A percentile compares a stretch with the other conserved stretches of the same genome.
phyloP scores from a whole-genome alignment of 495 filamentous ascomycete genomes.

The Neurospora sp. region DNA sequence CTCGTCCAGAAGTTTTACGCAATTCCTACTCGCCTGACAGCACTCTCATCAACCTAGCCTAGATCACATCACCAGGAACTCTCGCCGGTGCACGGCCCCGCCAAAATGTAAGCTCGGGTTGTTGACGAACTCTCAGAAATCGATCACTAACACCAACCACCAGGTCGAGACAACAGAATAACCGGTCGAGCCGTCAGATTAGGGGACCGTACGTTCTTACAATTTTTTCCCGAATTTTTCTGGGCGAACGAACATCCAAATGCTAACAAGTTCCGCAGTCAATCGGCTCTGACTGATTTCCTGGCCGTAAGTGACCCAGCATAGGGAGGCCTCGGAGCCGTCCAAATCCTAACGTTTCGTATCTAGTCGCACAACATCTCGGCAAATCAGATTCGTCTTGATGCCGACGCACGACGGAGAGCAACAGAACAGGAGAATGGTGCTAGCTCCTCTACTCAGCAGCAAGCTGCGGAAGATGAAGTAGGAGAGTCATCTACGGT shows the following conservation, averaged over 20 bases:
- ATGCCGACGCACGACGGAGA: conserved; percentile 44
- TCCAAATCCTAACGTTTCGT: neutral
- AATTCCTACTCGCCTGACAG: neutral
- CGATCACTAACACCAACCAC: neutral
- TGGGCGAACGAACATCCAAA: neutral
- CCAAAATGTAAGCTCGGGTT: neutral
- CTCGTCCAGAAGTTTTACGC: neutral
- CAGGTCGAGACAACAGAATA: conserved; percentile 15
- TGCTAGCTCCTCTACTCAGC: neutral
- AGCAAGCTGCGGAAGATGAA: conserved; percentile 2
- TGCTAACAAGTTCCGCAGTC: conserved; percentile 17
- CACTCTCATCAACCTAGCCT: neutral
- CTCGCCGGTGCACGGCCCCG: neutral
- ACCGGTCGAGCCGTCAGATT: conserved; percentile 12
- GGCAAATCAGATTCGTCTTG: conserved; percentile 62
- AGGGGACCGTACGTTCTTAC: conserved; percentile 23
- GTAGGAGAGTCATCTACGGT: conserved; percentile 8
- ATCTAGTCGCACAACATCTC: conserved; percentile 79
- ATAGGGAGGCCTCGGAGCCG: neutral
- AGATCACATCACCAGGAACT: neutral
- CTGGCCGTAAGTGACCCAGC: conserved; percentile 47
- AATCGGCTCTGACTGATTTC: conserved; percentile 74
- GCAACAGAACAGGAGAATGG: conserved; percentile 27
- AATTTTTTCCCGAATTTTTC: neutral
- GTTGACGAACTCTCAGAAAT: neutral